Conservation (phyloP, 2,329 filamentous ascomycete genomes). For the Xenoacremonium recifei region DNA sequence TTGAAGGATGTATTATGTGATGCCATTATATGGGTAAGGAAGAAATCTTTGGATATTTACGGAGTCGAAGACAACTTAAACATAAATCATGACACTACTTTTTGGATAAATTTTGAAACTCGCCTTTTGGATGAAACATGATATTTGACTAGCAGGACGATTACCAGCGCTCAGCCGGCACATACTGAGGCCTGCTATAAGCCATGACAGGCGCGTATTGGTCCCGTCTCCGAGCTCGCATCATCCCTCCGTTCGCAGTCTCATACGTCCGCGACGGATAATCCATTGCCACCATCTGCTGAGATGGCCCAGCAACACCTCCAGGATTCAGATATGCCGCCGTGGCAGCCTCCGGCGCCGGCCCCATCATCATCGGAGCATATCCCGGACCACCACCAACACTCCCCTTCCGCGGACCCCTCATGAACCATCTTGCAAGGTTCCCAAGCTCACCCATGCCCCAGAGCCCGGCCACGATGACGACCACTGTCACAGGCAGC, state of each 20-base stretch:
- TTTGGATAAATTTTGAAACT: too few species aligned
- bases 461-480: conserved; percentile 39
- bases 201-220: not conserved
- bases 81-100: too few species aligned
- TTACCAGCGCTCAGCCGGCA: not conserved
- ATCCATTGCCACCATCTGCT: too few species aligned
- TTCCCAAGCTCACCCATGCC: conserved; percentile 43
- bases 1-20: not conserved
- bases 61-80: too few species aligned
- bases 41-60: too few species aligned
- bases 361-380: conserved; percentile 8
- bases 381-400: conserved; percentile 8
- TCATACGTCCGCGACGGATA: too few species aligned
- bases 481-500: conserved; percentile 42
- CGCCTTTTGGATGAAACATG: too few species aligned
- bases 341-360: conserved; percentile 2
- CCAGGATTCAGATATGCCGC: not conserved
- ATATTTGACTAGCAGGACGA: too few species aligned
- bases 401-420: conserved; percentile 12
- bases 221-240: too few species aligned
- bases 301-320: too few species aligned
- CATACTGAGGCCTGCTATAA: not conserved
- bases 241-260: too few species aligned
- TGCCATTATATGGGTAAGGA: too few species aligned
- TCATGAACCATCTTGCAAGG: conserved; percentile 28